phyloP scores from a whole-genome alignment of 345 rosid genomes.

The Acer negundo region DNA sequence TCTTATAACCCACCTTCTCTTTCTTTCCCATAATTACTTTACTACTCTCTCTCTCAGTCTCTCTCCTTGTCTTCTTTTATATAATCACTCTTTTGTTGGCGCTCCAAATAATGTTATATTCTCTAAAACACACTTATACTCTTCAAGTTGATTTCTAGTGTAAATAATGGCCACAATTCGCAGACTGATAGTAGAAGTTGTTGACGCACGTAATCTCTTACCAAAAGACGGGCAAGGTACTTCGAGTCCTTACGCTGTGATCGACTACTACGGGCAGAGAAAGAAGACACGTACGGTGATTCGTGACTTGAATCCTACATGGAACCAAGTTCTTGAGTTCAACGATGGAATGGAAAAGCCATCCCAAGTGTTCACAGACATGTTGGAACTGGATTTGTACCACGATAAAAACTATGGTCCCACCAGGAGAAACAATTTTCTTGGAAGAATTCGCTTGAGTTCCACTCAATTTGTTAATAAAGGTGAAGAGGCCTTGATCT shows the following conservation, averaged over 20 bases:
- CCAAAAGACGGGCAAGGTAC: constrained; percentile 90
- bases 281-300: constrained; percentile 54
- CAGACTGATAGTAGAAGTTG: constrained; percentile 80
- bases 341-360: constrained; percentile 56
- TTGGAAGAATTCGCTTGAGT: constrained; percentile 67
- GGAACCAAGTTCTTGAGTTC: constrained; percentile 80
- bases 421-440: constrained; percentile 59
- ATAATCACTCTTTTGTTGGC: background rate
- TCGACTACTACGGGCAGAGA: constrained; percentile 82
- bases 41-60: background rate
- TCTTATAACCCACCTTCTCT: background rate
- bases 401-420: constrained; percentile 80
- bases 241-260: constrained; percentile 81
- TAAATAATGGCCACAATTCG: constrained; percentile 40
- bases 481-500: constrained; percentile 87
- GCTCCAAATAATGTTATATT: constrained; percentile 5
- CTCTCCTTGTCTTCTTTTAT: background rate
- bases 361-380: constrained; percentile 57
- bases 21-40: background rate
- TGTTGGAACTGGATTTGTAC: constrained; percentile 68
- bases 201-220: constrained; percentile 61
- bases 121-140: background rate
- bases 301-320: constrained; percentile 69
- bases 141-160: background rate
- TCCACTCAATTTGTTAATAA: constrained; percentile 71